Base-by-base conservation (phyloP, 2,329 filamentous ascomycete species). In the Akanthomyces dipterigenus region DNA sequence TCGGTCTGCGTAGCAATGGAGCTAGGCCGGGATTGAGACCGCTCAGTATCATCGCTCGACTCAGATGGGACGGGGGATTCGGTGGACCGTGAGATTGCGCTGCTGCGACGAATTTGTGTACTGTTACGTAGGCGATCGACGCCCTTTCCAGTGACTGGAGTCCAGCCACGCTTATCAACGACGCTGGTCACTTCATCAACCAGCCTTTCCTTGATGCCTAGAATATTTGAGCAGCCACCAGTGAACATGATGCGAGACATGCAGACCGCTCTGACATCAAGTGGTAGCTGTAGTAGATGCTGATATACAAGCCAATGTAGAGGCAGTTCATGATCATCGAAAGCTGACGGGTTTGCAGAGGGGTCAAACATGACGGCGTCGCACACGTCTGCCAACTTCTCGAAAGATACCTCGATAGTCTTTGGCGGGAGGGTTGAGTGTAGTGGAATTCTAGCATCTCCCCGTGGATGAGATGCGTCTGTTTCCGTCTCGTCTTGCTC, bases 221-320 rank as follows among this genome's bases (percentile, higher is more conserved):
- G 82, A 9, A 97, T 86, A 28, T 83, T 83, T 6, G 91, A 86
- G 53, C 89, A 89, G 2, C 91, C 91, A 36, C 95, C 95, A 0
- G 88, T 88, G 69, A 99, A 89, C 18, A 96, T 79, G 50, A 98
- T 89, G 43, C 93, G 89, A 1, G 92, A 87, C 86, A 97, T 95
- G 73, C 93, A 97, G 5, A 88, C 76, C 1, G 89, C 88, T 26
- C 95, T 86, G 4, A 93, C 86, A 72, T 99, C 95, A 4, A 93
- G 77, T 0, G 92, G 90, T 1, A 97, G 79, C 8, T 85, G 81
- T 1, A 96, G 79, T 1, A 99, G 81, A 42, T 87, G 83, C 58
- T 84, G 83, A 74, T 96, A 96, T 3, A 96, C 79, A 9, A 98
- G 81, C 14, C 87, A 71, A 56, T 90, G 90, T 1, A 98, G 69